These are phyloP conservation scores for Helminthosporium solani DNA, from an alignment of 2,329 filamentous ascomycete genomes.

Conservation along the genomic window DNA sequence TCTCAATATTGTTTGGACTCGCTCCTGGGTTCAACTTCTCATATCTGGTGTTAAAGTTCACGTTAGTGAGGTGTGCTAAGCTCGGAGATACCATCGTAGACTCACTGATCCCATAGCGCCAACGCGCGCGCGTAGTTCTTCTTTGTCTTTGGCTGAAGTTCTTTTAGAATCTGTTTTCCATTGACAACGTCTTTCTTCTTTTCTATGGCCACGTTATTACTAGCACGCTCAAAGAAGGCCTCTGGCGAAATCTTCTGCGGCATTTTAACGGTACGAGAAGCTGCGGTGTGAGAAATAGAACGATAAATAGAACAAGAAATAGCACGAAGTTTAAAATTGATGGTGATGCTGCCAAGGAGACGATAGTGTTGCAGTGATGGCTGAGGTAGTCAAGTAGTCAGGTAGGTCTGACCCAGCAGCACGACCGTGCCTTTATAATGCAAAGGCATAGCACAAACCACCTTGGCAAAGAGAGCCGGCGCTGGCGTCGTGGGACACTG, in stretches of 20 bases:
- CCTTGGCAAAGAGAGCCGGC: conserved; percentile 6
- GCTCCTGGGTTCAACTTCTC: conserved; percentile 5
- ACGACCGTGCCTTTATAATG: conserved; percentile 12
- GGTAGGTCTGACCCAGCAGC: conserved; percentile 8
- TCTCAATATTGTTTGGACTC: conserved; percentile 8
- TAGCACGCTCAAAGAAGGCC: conserved; percentile 6
- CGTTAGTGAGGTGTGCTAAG: conserved; percentile 6
- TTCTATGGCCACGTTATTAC: conserved; percentile 8
- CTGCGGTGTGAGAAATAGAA: conserved; percentile 1
- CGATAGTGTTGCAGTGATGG: conserved; percentile 9
- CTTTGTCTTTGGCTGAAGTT: conserved; percentile 9
- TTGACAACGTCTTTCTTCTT: conserved; percentile 10
- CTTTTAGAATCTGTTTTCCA: conserved; percentile 9
- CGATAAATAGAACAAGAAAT: conserved; percentile 6
- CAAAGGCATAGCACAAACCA: conserved; percentile 11
- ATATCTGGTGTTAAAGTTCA: conserved; percentile 8
- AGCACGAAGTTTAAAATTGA: conserved; percentile 7
- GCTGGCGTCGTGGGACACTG: conserved; percentile 1
- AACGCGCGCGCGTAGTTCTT: conserved; percentile 8
- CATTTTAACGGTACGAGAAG: conserved; percentile 8
- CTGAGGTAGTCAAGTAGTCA: conserved; percentile 12
- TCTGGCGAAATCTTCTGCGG: conserved; percentile 9
- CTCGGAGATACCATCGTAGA: conserved; percentile 7
- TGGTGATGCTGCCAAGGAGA: conserved; percentile 8
- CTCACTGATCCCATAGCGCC: conserved; percentile 8